Percentiles rank a stretch among this genome's conserved stretches.
Evolutionary conservation across 2,329 filamentous ascomycete species (phyloP).

Genomic region (Trichoderma cornu-damae): DNA sequence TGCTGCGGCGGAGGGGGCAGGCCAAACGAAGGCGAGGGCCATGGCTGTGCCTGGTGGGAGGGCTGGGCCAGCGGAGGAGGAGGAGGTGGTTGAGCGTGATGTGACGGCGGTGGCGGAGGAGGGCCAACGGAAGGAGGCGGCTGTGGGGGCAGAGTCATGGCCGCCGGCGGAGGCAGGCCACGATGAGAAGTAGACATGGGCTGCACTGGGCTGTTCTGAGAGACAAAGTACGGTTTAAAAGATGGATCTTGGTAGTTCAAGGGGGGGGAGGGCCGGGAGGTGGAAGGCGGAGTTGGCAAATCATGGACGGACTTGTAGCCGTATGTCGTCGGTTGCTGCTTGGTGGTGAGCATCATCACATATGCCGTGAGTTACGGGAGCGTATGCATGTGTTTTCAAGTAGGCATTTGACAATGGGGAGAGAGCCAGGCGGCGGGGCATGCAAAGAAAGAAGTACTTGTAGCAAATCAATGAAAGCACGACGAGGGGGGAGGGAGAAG

Average conservation of each 20-base stretch:
- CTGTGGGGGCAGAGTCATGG: slow-evolving; percentile 55
- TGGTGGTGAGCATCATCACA: slow-evolving; percentile 56
- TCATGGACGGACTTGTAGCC: slow-evolving; percentile 59
- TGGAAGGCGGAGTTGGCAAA: slow-evolving; percentile 54
- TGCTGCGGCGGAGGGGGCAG: slow-evolving; percentile 60
- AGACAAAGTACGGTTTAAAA: slow-evolving; percentile 38
- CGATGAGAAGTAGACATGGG: slow-evolving; percentile 66
- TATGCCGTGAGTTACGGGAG: slow-evolving; percentile 28
- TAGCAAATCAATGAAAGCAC: slow-evolving; percentile 14
- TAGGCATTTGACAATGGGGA: slow-evolving; percentile 7
- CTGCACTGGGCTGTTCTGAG: slow-evolving; percentile 45
- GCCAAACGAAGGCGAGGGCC: slow-evolving; percentile 35
- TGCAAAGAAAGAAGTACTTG: slow-evolving; percentile 11
- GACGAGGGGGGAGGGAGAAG: slow-evolving; percentile 10
- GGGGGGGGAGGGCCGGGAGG: slow-evolving; percentile 51
- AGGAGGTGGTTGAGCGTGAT: slow-evolving; percentile 26
- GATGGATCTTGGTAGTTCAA: slow-evolving; percentile 45
- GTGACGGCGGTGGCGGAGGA: slow-evolving; percentile 26
- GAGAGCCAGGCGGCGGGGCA: slow-evolving; percentile 7
- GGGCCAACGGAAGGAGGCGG: slow-evolving; percentile 31
- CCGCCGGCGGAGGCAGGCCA: slow-evolving; percentile 63
- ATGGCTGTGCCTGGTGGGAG: slow-evolving; percentile 34
- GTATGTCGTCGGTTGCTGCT: slow-evolving; percentile 53
- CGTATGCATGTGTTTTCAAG: slow-evolving; percentile 27
- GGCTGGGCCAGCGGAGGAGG: slow-evolving; percentile 25